Base-by-base conservation (phyloP, 371 early-diverging fungal species). In the Zancudomyces culisetae region DNA sequence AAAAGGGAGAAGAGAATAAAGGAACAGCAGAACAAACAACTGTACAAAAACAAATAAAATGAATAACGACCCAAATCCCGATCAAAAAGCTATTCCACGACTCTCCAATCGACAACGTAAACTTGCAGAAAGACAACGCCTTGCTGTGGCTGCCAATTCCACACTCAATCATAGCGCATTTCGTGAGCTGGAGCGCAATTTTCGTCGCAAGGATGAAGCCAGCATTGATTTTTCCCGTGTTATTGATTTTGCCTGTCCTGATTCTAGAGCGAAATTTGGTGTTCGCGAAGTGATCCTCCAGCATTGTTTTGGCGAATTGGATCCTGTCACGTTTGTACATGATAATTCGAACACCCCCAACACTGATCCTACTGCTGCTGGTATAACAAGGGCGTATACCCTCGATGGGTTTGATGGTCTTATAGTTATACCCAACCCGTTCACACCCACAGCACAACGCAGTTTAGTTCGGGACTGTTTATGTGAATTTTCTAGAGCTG, bases 351-450 rank as follows among this genome's bases (percentile, higher is more conserved):
- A 27, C 28, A 26, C 10, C 35, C 15, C n/a, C 43, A 43, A n/a
- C 6, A 43, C 19, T 21, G 43, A 20, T 4, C 6, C 6, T 43
- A 10, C 6, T 20, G 19, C 6, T 10, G 4, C 43, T 21, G 19
- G 19, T 8, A n/a, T 12, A 47, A n/a, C n/a, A 27, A 21, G 3
- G 26, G 48, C 48, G n/a, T 47, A 47, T 47, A 47, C 48, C 8
- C 27, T 47, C 3, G 3, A 18, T 20, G 48, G 28, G 18, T 28
- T 26, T 47, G 22, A n/a, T 22, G 48, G 48, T 47, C 64, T 91
- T 43, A 72, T 87, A 45, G 60, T 87, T 51, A 81, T 91, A 28
- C 83, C 78, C 0, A 73, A 76, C 50, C 74, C 80, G 22, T 79
- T 91, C 52, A 74, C 78, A 24, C 71, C 73, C 2, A 55, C 62